phyloP scores from a whole-genome alignment of 2,329 filamentous ascomycete genomes.

The Ophiocordyceps camponoti-leonardi region DNA sequence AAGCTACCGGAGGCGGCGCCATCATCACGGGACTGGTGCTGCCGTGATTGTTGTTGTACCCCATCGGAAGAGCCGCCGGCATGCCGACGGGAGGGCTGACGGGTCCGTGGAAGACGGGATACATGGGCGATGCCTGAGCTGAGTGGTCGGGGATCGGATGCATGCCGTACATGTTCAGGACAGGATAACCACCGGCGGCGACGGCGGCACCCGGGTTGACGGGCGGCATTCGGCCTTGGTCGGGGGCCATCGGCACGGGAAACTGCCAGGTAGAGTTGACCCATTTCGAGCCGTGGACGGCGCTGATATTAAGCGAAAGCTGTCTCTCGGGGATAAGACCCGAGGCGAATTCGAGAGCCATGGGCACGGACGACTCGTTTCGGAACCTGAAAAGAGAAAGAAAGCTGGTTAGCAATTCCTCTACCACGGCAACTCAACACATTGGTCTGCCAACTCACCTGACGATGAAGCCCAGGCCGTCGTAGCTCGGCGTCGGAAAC shows the following conservation, averaged over 20 bases:
- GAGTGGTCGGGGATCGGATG: not conserved
- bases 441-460: conserved; percentile 8
- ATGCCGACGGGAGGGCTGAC: not conserved
- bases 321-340: conserved; percentile 10
- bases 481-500: conserved; percentile 1
- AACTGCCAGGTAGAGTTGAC: conserved; percentile 2
- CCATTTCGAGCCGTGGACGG: conserved; percentile 16
- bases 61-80: not conserved
- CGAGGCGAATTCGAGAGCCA: conserved; percentile 8
- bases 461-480: conserved; percentile 9
- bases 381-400: conserved; percentile 8
- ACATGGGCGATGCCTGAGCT: not conserved
- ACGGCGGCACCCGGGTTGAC: not conserved
- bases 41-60: not conserved
- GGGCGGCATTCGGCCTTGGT: not conserved
- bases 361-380: conserved; percentile 9
- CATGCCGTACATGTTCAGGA: not conserved
- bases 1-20: not conserved
- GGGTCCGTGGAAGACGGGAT: not conserved
- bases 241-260: not conserved
- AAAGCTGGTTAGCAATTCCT: not conserved
- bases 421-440: not conserved
- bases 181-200: not conserved
- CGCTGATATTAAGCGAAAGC: conserved; percentile 10
- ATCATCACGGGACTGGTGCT: not conserved